These are phyloP conservation scores for Zymoseptoria pseudotritici DNA, from an alignment of 2,329 filamentous ascomycete genomes.

Conservation along the genomic window DNA sequence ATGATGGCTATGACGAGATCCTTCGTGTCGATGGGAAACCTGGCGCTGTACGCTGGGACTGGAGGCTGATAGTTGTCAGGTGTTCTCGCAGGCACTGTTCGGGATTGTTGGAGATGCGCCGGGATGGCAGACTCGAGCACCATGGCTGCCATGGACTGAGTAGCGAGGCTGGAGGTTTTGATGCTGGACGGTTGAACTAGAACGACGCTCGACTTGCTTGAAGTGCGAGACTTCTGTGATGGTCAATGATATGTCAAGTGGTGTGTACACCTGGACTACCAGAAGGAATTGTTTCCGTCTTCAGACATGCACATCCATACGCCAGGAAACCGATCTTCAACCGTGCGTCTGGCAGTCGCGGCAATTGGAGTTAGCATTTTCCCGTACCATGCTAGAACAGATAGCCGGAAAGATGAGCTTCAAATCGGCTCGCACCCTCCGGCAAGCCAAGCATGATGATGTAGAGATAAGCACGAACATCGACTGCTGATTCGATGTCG, in stretches of 20 bases:
- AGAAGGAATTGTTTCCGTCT: background rate
- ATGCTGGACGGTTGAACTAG: background rate
- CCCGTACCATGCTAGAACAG: background rate
- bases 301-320: background rate
- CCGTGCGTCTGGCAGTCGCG: background rate
- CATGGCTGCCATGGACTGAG: slow-evolving; percentile 9
- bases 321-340: background rate
- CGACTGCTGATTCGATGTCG: background rate
- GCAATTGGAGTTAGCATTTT: background rate
- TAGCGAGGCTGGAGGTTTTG: background rate
- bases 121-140: slow-evolving; percentile 18
- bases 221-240: background rate
- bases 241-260: background rate
- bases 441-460: background rate
- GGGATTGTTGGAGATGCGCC: slow-evolving; percentile 11
- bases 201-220: background rate
- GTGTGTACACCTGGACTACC: background rate
- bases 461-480: background rate
- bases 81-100: slow-evolving; percentile 16
- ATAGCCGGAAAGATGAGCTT: background rate
- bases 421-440: background rate
- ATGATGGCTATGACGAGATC: slow-evolving; percentile 31
- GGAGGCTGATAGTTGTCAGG: slow-evolving; percentile 25
- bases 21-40: slow-evolving; percentile 27
- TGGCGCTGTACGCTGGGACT: slow-evolving; percentile 28